Evolutionary conservation across 139 green algal species (phyloP).

Genomic region (Coelastrella sp.): DNA sequence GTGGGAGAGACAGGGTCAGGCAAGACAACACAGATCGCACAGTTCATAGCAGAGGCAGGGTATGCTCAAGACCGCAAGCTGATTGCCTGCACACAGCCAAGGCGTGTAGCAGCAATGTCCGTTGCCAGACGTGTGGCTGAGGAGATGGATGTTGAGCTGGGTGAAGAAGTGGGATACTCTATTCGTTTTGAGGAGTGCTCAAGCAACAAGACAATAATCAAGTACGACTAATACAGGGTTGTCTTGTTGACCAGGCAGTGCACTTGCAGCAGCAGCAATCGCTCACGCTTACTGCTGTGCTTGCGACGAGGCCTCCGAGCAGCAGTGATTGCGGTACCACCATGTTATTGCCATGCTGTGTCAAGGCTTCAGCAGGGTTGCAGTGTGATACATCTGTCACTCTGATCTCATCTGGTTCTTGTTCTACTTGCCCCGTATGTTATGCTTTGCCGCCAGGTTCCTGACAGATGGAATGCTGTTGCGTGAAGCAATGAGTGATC

Average conservation of each 20-base stretch:
- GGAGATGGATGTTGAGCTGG: constrained; percentile 89
- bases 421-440: too few species aligned
- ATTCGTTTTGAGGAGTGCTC: constrained; percentile 99
- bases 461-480: constrained; percentile 98
- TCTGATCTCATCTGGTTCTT: too few species aligned
- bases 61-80: constrained; percentile 79
- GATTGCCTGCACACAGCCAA: constrained; percentile 90
- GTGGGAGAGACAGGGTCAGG: constrained; percentile 97
- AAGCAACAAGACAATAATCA: constrained; percentile 92
- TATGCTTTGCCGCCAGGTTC: constrained; percentile 69
- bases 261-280: not conserved
- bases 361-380: not conserved
- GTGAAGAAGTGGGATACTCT: constrained; percentile 94
- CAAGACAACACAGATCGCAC: constrained; percentile 99
- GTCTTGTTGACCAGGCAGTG: too few species aligned
- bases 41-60: constrained; percentile 95
- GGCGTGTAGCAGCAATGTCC: constrained; percentile 95
- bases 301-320: not conserved
- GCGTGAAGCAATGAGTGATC: constrained; percentile 94
- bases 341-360: not conserved
- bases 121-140: constrained; percentile 98
- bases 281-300: not conserved
- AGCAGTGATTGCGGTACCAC: not conserved
- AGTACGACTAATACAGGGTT: too few species aligned
- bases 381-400: too few species aligned